These are phyloP conservation scores for Postia placenta DNA, from an alignment of 768 basidiomycete species.

Conservation along the genomic window DNA sequence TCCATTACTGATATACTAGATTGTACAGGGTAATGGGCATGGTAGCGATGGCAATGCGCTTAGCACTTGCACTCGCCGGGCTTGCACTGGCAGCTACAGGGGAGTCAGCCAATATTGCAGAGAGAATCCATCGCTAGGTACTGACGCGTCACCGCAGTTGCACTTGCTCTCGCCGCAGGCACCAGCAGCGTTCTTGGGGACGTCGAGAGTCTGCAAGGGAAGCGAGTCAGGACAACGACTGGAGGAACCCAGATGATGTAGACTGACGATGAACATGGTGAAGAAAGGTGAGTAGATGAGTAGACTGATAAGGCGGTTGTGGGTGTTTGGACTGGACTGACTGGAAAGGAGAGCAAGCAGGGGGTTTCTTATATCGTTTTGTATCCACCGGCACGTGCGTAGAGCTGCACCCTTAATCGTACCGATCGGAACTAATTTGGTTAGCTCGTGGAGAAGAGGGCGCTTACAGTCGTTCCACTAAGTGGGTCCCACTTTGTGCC, in stretches of 20 bases:
- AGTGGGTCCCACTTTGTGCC: too few species aligned
- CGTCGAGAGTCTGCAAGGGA: constrained; percentile 12
- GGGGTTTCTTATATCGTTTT: constrained; percentile 11
- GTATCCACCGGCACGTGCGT: constrained; percentile 4
- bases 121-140: constrained; percentile 1
- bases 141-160: constrained; percentile 46
- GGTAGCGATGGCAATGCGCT: constrained; percentile 17
- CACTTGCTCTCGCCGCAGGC: constrained; percentile 45
- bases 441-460: too few species aligned
- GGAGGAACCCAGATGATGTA: too few species aligned
- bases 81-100: constrained; percentile 51
- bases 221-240: not conserved
- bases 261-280: constrained; percentile 1
- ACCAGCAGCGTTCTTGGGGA: constrained; percentile 36
- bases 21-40: too few species aligned
- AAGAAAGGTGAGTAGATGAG: constrained; percentile 4
- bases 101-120: not conserved
- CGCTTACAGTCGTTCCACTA: too few species aligned
- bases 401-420: not conserved
- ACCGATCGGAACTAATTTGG: not conserved
- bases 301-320: constrained; percentile 4
- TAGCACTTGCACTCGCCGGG: constrained; percentile 63
- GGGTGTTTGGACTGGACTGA: constrained; percentile 8
- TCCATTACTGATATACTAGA: not conserved
- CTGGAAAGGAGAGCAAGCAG: not conserved